Evolutionary conservation across 1,284 basidiomycete species (phyloP).

Genomic region (Amylostereum areolatum): DNA sequence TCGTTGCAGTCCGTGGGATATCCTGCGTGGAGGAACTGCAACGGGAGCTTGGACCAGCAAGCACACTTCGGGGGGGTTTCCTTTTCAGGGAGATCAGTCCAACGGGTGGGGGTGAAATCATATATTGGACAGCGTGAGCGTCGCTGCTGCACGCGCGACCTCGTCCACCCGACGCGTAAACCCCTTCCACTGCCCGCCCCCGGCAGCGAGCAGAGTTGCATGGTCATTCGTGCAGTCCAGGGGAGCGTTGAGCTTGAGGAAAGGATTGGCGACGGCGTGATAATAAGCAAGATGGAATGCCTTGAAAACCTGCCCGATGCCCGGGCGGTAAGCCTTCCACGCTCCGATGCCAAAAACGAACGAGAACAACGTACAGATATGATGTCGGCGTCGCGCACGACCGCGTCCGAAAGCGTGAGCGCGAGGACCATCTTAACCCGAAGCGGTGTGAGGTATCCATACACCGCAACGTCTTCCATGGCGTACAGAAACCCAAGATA

Average conservation of each 20-base stretch:
- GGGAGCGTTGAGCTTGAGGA: constrained; percentile 53
- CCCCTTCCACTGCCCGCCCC: constrained; percentile 60
- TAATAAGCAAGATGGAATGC: constrained; percentile 80
- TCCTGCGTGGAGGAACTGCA: constrained; percentile 3
- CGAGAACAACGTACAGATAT: constrained; percentile 42
- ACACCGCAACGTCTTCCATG: constrained; percentile 79
- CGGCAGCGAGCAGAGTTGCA: constrained; percentile 48
- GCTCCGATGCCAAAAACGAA: background rate
- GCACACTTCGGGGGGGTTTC: background rate
- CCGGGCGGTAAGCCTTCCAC: too few species aligned
- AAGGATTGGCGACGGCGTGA: constrained; percentile 71
- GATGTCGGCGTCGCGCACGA: constrained; percentile 72
- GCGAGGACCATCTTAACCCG: constrained; percentile 77
- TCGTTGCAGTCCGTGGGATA: constrained; percentile 4
- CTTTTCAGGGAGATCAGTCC: background rate
- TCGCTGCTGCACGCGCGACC: constrained; percentile 51
- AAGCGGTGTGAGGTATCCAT: constrained; percentile 77
- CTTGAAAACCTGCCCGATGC: constrained; percentile 59
- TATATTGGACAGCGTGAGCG: constrained; percentile 19
- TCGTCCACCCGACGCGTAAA: constrained; percentile 69
- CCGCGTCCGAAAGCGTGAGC: constrained; percentile 67
- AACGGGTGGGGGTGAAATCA: background rate
- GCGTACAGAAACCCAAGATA: constrained; percentile 75
- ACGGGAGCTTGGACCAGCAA: constrained; percentile 6
- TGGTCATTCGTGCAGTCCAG: constrained; percentile 46